phyloP scores from a whole-genome alignment of 1,284 basidiomycete genomes.

The Austroboletus novae-zelandiae region DNA sequence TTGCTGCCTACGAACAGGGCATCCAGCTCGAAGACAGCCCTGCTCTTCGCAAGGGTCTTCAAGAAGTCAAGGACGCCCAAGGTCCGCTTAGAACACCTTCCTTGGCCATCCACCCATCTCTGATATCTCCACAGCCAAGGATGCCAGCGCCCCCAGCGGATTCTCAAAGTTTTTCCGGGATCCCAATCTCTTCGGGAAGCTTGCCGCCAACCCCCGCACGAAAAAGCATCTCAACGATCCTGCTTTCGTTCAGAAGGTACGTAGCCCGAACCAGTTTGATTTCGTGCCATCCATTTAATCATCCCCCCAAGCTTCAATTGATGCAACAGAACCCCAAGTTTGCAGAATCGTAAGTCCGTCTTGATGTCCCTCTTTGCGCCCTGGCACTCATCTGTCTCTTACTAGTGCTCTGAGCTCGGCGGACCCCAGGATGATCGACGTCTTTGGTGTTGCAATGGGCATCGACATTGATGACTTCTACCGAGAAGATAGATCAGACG shows the following conservation, averaged over 20 bases:
- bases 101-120: background rate
- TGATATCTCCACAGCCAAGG: slow-evolving; percentile 36
- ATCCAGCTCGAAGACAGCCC: slow-evolving; percentile 81
- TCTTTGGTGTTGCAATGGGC: slow-evolving; percentile 91
- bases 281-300: background rate
- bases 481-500: slow-evolving; percentile 82
- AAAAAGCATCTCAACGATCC: slow-evolving; percentile 82
- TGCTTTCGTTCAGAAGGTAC: slow-evolving; percentile 69
- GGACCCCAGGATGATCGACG: slow-evolving; percentile 93
- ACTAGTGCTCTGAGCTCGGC: slow-evolving; percentile 47
- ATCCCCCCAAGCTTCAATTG: slow-evolving; percentile 51
- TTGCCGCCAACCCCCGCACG: slow-evolving; percentile 86
- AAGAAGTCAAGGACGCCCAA: slow-evolving; percentile 82
- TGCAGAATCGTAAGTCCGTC: slow-evolving; percentile 46
- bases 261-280: background rate
- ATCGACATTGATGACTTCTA: slow-evolving; percentile 89
- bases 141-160: slow-evolving; percentile 42
- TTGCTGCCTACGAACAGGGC: slow-evolving; percentile 78
- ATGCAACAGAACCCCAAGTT: slow-evolving; percentile 64
- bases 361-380: background rate
- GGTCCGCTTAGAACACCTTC: slow-evolving; percentile 39
- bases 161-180: slow-evolving; percentile 84
- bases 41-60: slow-evolving; percentile 81
- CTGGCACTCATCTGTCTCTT: slow-evolving; percentile 9
- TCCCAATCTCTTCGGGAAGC: slow-evolving; percentile 80